phyloP scores from a whole-genome alignment of 495 filamentous ascomycete genomes.

The Penicillium parvum region DNA sequence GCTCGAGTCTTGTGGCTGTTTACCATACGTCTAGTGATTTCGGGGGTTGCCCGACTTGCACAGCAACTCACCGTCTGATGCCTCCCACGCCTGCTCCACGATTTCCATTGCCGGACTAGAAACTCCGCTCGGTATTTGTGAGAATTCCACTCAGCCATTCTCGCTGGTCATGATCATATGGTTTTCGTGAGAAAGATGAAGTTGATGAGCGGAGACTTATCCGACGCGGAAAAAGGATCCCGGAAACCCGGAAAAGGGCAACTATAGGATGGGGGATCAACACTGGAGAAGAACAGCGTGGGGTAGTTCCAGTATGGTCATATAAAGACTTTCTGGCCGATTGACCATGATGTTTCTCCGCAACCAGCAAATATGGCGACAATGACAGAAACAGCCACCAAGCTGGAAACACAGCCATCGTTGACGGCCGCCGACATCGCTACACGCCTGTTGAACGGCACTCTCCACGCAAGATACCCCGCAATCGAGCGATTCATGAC shows the following conservation, averaged over 20 bases:
- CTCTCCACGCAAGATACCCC: conserved; percentile 23
- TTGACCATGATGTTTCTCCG: background rate
- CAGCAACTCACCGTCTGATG: too few relatives aligned
- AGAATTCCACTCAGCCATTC: too few relatives aligned
- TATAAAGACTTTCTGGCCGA: conserved; percentile 4
- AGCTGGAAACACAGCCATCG: conserved; percentile 3
- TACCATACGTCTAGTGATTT: too few relatives aligned
- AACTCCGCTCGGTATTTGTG: too few relatives aligned
- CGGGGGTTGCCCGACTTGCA: too few relatives aligned
- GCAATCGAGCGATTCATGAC: conserved; percentile 20
- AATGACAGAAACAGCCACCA: conserved; percentile 11
- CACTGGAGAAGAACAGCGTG: conserved; percentile 5
- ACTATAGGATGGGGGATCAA: background rate
- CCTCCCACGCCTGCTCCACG: too few relatives aligned
- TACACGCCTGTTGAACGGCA: conserved; percentile 22
- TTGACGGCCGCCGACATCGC: conserved; percentile 16
- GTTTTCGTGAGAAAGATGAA: too few relatives aligned
- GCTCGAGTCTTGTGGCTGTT: too few relatives aligned
- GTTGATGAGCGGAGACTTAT: background rate
- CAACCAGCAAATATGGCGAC: conserved; percentile 11
- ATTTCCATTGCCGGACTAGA: too few relatives aligned
- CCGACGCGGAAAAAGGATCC: conserved; percentile 6
- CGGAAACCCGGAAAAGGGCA: conserved; percentile 10
- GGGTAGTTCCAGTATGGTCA: background rate
- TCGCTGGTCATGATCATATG: too few relatives aligned